Base-by-base conservation (phyloP, 768 basidiomycete species). In the Psilocybe tampanensis region DNA sequence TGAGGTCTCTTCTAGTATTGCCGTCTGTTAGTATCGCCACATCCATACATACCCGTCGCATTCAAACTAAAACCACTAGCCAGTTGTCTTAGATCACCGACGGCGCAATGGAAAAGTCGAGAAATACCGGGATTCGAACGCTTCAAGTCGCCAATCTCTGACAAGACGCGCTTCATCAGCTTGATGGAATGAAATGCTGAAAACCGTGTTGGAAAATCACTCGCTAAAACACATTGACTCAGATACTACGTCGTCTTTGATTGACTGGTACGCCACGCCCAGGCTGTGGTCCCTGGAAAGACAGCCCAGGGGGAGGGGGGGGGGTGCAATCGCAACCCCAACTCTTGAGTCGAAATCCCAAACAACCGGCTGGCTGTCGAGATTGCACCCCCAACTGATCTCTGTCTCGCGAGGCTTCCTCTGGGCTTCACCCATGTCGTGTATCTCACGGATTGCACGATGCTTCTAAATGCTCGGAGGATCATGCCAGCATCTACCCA, bases 381-480 rank as follows among this genome's bases (percentile, higher is more conserved):
- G 33, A 15, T 34, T 34, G 33, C 33, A 34, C n/a, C n/a, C n/a
- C 36, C 4, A 39, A 5, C 13, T n/a, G n/a, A 39, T 59, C 34
- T 45, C 32, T 33, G 41, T 17, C 22, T 47, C 34, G n/a, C 23
- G 34, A 22, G n/a, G 55, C 51, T 56, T 54, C 53, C 33, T 18
- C 29, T 56, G 33, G 44, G 41, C 29, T 44, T 50, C 7, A 45
- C 1, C 44, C 13, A 9, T 55, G 21, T 58, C 13, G 7, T 55
- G 21, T 58, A 36, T 61, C 63, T 55, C 64, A 65, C 66, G 63
- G 64, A 63, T 68, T 63, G 29, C 59, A 61, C 26, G 55, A 49
- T 47, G 65, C 58, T 63, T 66, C 66, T 64, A 58, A 55, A 63
- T 66, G 55, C 58, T 51, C 56, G 61, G 55, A 61, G 62, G 65